Evolutionary conservation across 495 filamentous ascomycete genomes (phyloP).

Genomic region (Neohortaea acidophila): DNA sequence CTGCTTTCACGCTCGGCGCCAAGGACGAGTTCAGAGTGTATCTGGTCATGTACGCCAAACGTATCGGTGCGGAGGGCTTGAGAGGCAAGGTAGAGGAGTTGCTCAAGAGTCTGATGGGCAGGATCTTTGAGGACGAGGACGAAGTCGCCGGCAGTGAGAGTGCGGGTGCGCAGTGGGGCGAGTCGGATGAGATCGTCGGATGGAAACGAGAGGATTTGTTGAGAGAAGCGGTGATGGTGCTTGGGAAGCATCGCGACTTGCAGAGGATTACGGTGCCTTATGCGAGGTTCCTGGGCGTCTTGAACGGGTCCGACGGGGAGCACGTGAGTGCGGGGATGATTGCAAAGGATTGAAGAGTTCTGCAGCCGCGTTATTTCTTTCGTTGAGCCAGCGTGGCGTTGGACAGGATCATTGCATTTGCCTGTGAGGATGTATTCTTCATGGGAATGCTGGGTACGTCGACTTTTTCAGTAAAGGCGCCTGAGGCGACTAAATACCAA

Average conservation of each 20-base stretch:
- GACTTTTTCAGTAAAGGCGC: no score
- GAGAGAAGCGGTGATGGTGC: slow-evolving; percentile 75
- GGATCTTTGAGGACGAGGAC: slow-evolving; percentile 40
- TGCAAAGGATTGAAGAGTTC: background rate
- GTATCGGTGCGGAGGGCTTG: slow-evolving; percentile 78
- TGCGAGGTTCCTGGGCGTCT: slow-evolving; percentile 14
- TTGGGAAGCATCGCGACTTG: slow-evolving; percentile 38
- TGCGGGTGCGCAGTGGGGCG: slow-evolving; percentile 38
- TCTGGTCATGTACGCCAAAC: slow-evolving; percentile 89
- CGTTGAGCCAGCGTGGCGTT: no score
- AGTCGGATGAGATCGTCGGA: slow-evolving; percentile 61
- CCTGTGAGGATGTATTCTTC: no score
- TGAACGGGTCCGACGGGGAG: slow-evolving; percentile 1
- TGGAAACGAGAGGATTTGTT: slow-evolving; percentile 75
- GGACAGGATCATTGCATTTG: no score
- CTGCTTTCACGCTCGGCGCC: slow-evolving; percentile 67
- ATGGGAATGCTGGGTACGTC: no score
- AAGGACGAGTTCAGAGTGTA: slow-evolving; percentile 84
- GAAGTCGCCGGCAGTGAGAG: slow-evolving; percentile 30
- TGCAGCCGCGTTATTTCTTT: no score
- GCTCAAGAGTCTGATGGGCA: slow-evolving; percentile 61
- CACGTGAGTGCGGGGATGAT: background rate
- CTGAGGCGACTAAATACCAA: no score
- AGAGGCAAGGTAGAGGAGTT: slow-evolving; percentile 84
- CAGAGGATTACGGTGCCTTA: slow-evolving; percentile 20